These are phyloP conservation scores for Solioccasus polychromus DNA, from an alignment of 768 basidiomycete genomes.

Conservation along the genomic window DNA sequence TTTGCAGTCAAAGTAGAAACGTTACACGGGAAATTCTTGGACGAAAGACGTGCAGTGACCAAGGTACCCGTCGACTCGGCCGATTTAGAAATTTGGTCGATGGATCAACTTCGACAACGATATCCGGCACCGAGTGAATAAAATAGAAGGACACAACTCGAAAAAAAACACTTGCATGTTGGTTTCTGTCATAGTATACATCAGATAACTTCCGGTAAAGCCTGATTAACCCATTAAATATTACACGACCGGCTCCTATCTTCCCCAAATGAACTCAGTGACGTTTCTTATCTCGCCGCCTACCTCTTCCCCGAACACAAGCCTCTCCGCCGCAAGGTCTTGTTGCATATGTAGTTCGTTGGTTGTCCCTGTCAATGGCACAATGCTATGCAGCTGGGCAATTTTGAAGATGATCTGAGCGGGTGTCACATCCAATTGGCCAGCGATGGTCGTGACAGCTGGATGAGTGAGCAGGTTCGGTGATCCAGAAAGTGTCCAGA, in stretches of 20 bases:
- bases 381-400: slow-evolving; percentile 62
- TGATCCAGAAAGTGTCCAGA: slow-evolving; percentile 86
- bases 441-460: slow-evolving; percentile 42
- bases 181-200: slow-evolving; percentile 4
- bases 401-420: slow-evolving; percentile 69
- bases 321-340: slow-evolving; percentile 46
- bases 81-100: slow-evolving; percentile 20
- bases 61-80: slow-evolving; percentile 14
- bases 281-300: slow-evolving; percentile 23
- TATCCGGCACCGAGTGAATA: slow-evolving; percentile 10
- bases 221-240: no score
- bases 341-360: slow-evolving; percentile 65
- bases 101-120: slow-evolving; percentile 22
- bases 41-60: slow-evolving; percentile 20
- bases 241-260: slow-evolving; percentile 3
- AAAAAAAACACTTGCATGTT: neutral
- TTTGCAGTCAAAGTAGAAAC: slow-evolving; percentile 44
- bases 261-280: slow-evolving; percentile 31
- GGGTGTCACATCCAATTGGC: slow-evolving; percentile 49
- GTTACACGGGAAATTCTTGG: slow-evolving; percentile 26
- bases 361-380: slow-evolving; percentile 75
- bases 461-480: slow-evolving; percentile 56
- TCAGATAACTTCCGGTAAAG: slow-evolving; percentile 7
- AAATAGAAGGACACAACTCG: neutral
- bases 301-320: slow-evolving; percentile 34